These are phyloP conservation scores for Aureobasidium mangrovei DNA, from an alignment of 2,329 filamentous ascomycete species.

Conservation along the genomic window DNA sequence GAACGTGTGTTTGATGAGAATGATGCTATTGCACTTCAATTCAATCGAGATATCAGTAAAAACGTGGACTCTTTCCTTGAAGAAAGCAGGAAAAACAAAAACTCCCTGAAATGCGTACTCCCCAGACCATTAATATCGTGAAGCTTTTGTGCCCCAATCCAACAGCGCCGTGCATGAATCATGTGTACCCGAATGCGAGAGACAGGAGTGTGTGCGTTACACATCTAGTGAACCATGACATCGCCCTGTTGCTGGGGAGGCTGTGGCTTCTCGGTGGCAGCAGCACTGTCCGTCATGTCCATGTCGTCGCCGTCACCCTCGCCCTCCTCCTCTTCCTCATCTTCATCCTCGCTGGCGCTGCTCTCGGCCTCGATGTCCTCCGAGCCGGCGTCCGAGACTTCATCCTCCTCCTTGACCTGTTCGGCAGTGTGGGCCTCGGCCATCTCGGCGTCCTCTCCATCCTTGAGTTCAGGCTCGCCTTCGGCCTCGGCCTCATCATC, in stretches of 20 bases:
- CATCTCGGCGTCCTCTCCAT: slow-evolving; percentile 66
- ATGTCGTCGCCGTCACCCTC: slow-evolving; percentile 33
- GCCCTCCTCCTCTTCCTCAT: slow-evolving; percentile 53
- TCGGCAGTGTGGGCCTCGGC: slow-evolving; percentile 54
- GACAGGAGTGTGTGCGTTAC: neutral
- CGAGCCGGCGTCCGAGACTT: slow-evolving; percentile 63
- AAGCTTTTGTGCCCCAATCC: slow-evolving; percentile 3
- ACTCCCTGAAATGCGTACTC: slow-evolving; percentile 10
- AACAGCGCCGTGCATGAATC: slow-evolving; percentile 11
- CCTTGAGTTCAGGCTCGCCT: slow-evolving; percentile 24
- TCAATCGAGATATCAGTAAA: slow-evolving; percentile 2
- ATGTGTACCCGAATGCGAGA: neutral
- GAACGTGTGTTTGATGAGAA: too few species aligned
- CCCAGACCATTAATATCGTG: slow-evolving; percentile 7
- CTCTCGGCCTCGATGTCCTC: slow-evolving; percentile 74
- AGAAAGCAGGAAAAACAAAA: slow-evolving; percentile 1
- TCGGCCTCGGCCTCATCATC: slow-evolving; percentile 47
- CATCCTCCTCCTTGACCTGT: slow-evolving; percentile 49
- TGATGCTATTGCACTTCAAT: neutral
- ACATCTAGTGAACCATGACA: slow-evolving; percentile 18
- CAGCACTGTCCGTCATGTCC: neutral
- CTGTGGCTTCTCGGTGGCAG: neutral
- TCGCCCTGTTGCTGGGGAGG: slow-evolving; percentile 15
- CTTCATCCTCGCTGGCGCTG: slow-evolving; percentile 61
- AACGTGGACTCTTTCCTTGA: neutral